phyloP scores from a whole-genome alignment of 306 rosid species.

The Alnus glutinosa region DNA sequence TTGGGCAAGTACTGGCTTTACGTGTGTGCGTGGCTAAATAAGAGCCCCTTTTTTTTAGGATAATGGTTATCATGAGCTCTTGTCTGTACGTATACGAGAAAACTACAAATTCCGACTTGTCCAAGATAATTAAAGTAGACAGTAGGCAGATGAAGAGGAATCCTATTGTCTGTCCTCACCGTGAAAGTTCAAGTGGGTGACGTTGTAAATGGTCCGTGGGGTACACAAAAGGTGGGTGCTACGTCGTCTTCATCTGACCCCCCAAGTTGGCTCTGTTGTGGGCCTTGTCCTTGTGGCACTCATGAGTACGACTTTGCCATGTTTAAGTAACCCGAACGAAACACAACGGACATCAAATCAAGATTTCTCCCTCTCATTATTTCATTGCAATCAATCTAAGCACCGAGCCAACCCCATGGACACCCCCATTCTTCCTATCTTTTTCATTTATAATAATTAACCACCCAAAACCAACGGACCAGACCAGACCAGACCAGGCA shows the following conservation, averaged over 20 bases:
- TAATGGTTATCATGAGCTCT: not conserved
- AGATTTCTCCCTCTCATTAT: not conserved
- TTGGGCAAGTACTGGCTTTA: not conserved
- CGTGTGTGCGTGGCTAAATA: not conserved
- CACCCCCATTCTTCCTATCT: too few species aligned
- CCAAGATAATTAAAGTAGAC: not conserved
- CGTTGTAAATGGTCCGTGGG: not conserved
- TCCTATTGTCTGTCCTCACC: not conserved
- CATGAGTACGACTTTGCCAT: slow-evolving; percentile 15
- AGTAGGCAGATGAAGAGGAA: not conserved
- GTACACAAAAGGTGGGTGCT: not conserved
- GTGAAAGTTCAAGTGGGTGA: not conserved
- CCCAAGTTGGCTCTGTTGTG: slow-evolving; percentile 5
- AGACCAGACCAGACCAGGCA: too few species aligned
- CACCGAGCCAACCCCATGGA: too few species aligned
- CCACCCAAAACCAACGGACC: too few species aligned
- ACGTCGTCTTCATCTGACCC: not conserved
- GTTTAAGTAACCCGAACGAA: slow-evolving; percentile 9
- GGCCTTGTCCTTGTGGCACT: too few species aligned
- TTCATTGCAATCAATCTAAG: not conserved
- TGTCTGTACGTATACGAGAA: not conserved
- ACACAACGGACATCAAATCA: not conserved
- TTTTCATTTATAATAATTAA: too few species aligned
- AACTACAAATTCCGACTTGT: not conserved
- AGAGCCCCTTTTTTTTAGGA: not conserved